Base-by-base conservation (phyloP, 2,329 filamentous ascomycete species). In the Acrocalymma vagum region DNA sequence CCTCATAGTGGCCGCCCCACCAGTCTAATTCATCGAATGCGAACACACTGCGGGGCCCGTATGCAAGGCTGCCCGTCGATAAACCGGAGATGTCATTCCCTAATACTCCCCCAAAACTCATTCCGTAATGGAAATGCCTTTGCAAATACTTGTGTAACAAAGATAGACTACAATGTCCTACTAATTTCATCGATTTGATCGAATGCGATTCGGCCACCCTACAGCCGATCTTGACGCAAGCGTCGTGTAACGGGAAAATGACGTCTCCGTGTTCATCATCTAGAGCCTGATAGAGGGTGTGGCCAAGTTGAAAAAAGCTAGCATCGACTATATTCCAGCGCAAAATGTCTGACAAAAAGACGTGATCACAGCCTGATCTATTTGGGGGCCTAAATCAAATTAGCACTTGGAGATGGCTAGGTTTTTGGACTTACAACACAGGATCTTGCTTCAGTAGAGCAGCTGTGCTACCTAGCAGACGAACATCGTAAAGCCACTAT, bases 401-500 rank as follows among this genome's bases (percentile, higher is more conserved):
- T 22, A 42, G 29, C 21, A 15, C 46, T 31, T 44, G n/a, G n/a
- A n/a, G n/a, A n/a, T n/a, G n/a, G n/a, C n/a, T n/a, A n/a, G n/a
- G n/a, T n/a, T n/a, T n/a, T n/a, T n/a, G n/a, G n/a, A n/a, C n/a
- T n/a, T n/a, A n/a, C n/a, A n/a, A 50, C 45, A 21, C 15, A 20
- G 39, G 24, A 23, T 34, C 23, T 21, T 39, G 48, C 9, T 30
- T 43, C 8, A 32, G 22, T 7, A 55, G 38, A 29, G 55, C 47
- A 8, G 32, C 30, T 2, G 23, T 21, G 15, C 28, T 40, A 25
- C 56, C 55, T 28, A 64, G 44, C 2, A 65, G 39, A 14, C 52
- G 59, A 17, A 54, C 37, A 13, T 53, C 24, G 24, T 48, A 51
- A 9, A 65, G 34, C 62, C 60, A 65, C 62, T 65, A 29, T 11